Base-by-base conservation (phyloP, 495 filamentous ascomycete genomes). In the Collariella sp. region DNA sequence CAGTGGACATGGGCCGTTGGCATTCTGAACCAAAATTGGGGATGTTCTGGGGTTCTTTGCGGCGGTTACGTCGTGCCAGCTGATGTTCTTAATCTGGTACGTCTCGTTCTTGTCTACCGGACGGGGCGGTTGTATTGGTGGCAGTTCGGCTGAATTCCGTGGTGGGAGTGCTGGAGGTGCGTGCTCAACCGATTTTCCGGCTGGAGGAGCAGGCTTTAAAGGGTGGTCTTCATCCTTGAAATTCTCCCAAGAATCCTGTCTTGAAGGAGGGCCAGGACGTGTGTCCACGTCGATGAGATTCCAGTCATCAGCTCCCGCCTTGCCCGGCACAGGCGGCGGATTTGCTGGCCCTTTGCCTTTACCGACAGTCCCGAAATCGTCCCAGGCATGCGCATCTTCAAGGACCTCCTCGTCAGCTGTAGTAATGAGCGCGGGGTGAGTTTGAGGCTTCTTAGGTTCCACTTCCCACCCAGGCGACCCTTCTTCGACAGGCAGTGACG, bases 1-100 rank as follows among this genome's bases (percentile, higher is more conserved):
- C 7, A 97, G 72, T 7, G 93, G 93, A 63, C 93, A 98, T 12
- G 93, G 93, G 1, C 91, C 91, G 64, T 98, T 96, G 42, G 83
- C 81, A 55, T 95, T 96, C 62, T 98, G 91, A 3, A 91, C 81
- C 22, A 98, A 74, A 34, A 96, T 85, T 1, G 93, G 90, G 2
- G 89, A 71, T n/a, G 52, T 67, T 53, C 70, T 68, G 11, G 71
- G 70, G 50, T 76, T 71, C 46, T 66, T 60, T 16, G 61, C 40
- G 20, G 71, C 64, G 24, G 57, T 68, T 24, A 61, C 58, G 55
- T 78, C 73, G 39, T 71, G 47, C 75, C 73, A 75, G 36, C 54
- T 68, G 48, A 76, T 73, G 29, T 72, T 73, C 53, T 73, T 76
- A 54, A 73, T 71, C 31, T 70, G 75, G 57, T 73, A 77, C 10